phyloP scores from a whole-genome alignment of 2,329 filamentous ascomycete genomes.

The Emericellopsis atlantica region DNA sequence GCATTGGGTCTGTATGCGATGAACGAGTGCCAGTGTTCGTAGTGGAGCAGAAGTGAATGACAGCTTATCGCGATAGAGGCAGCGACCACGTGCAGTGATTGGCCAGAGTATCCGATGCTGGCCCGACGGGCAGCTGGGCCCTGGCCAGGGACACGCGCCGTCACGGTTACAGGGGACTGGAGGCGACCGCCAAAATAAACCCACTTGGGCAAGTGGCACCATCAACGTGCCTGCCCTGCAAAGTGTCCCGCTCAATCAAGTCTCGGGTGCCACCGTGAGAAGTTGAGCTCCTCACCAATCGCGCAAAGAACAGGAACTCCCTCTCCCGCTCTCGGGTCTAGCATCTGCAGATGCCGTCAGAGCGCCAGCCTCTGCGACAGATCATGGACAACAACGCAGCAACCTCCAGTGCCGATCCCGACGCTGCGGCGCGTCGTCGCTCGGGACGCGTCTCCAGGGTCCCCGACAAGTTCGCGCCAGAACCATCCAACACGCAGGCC shows the following conservation, averaged over 20 bases:
- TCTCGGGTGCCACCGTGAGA: too few species aligned
- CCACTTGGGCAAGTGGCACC: conserved; percentile 1
- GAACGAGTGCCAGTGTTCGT: too few species aligned
- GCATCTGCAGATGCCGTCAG: conserved; percentile 7
- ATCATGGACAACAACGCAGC: conserved; percentile 42
- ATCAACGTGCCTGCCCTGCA: conserved; percentile 2
- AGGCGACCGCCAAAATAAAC: conserved; percentile 3
- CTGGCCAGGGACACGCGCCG: too few species aligned
- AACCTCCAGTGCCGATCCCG: conserved; percentile 37
- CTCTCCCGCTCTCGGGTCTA: conserved; percentile 1
- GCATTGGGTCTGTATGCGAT: too few species aligned
- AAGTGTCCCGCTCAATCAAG: conserved; percentile 1
- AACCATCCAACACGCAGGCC: conserved; percentile 26
- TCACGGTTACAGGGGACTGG: neutral
- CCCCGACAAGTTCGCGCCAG: conserved; percentile 46
- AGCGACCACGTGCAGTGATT: neutral
- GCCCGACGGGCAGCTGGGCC: neutral
- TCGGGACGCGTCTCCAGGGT: conserved; percentile 55
- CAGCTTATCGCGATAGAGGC: too few species aligned
- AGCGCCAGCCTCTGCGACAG: conserved; percentile 7
- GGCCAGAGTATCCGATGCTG: neutral
- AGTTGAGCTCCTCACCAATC: neutral
- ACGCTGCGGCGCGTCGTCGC: conserved; percentile 45
- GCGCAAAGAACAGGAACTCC: neutral
- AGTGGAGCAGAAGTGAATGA: too few species aligned